Conservation (phyloP, 2,329 filamentous ascomycete genomes). For the Trichoderma breve region DNA sequence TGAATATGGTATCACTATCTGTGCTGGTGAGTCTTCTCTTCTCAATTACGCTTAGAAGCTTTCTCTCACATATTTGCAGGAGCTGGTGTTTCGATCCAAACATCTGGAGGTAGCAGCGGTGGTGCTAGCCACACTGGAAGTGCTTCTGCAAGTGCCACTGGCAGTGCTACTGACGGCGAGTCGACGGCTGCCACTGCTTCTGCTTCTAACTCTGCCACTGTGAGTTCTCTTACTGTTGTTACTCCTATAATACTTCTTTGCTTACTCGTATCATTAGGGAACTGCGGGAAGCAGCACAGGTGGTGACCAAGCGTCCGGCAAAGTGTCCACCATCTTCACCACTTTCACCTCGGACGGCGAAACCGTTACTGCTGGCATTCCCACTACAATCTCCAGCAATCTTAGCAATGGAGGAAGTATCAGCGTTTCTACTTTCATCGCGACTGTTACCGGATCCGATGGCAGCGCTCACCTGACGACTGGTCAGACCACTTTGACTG, state of each 20-base stretch:
- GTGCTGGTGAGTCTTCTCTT: conserved; percentile 34
- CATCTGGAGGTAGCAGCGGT: background rate
- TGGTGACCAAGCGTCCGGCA: background rate
- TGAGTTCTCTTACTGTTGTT: background rate
- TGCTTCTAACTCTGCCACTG: background rate
- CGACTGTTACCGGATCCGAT: conserved; percentile 25
- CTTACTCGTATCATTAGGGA: background rate
- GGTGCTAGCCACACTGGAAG: conserved; percentile 9
- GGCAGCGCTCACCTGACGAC: conserved; percentile 28
- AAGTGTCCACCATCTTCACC: conserved; percentile 39
- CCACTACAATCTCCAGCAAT: conserved; percentile 36
- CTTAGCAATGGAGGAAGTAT: conserved; percentile 24
- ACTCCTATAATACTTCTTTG: background rate
- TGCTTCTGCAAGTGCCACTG: background rate
- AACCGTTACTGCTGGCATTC: conserved; percentile 36
- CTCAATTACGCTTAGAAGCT: no score
- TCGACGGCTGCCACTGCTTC: background rate
- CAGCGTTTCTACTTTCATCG: conserved; percentile 25
- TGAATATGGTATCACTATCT: conserved; percentile 40
- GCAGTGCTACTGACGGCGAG: background rate
- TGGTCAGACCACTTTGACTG: conserved; percentile 30
- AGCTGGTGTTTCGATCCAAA: conserved; percentile 37
- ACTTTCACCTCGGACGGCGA: conserved; percentile 36
- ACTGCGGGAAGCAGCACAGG: background rate
- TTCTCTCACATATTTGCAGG: conserved; percentile 26